Percentiles rank a stretch among this genome's conserved stretches.
Conservation (phyloP, 306 rosid species). For the Psophocarpus tetragonolobus region DNA sequence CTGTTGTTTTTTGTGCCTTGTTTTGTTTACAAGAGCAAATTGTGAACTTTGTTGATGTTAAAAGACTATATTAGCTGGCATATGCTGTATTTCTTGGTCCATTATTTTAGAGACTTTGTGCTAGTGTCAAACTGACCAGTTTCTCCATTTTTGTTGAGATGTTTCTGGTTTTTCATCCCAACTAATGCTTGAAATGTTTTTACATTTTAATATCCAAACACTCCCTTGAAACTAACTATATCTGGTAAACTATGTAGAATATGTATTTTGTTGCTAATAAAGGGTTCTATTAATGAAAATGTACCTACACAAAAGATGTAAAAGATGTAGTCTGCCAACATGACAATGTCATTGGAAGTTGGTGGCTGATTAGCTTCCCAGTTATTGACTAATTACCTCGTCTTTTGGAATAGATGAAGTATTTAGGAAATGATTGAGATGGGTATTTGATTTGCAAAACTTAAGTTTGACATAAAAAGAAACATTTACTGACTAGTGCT, state of each 20-base stretch:
- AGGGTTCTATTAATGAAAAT: background rate
- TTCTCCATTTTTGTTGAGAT: background rate
- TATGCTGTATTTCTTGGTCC: background rate
- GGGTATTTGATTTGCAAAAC: background rate
- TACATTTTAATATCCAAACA: background rate
- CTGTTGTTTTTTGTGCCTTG: constrained; percentile 27
- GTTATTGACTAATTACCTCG: background rate
- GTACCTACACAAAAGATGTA: background rate
- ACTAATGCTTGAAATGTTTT: background rate
- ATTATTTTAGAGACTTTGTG: constrained; percentile 9
- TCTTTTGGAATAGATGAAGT: background rate
- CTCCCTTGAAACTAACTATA: background rate
- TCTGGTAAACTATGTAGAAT: background rate
- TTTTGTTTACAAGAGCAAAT: constrained; percentile 13
- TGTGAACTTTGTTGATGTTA: constrained; percentile 16
- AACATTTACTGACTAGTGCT: too few relatives aligned
- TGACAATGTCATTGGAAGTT: background rate
- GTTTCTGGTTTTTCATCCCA: background rate
- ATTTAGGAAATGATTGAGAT: background rate
- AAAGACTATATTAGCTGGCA: background rate
- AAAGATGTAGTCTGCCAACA: background rate
- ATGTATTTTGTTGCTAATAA: background rate
- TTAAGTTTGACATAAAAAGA: background rate
- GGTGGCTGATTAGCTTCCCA: background rate
- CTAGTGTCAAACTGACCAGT: background rate